Base-by-base conservation (phyloP, 805 yeast species). In the Vanderwaltozyma polyspora region DNA sequence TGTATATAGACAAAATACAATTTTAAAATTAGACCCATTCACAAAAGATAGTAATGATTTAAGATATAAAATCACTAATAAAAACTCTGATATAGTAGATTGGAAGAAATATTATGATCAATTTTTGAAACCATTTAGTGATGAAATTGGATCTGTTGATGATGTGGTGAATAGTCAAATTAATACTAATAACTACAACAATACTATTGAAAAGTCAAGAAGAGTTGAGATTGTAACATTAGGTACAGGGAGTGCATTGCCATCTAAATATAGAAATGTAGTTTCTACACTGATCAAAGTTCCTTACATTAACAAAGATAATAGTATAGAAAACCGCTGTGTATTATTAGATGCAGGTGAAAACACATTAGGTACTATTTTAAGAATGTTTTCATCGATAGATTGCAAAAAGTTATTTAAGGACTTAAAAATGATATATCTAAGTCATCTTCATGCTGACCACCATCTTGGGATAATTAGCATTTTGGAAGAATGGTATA, bases 371-470 rank as follows among this genome's bases (percentile, higher is more conserved):
- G 95, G 94, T 2, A 60, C 82, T 0, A 57, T 91, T 40, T 53
- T 62, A 22, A 70, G 97, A 44, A 63, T 73, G 37, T 74, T 74
- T 41, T 76, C 77, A 0, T 62, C 64, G 8, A 62, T 60, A 1
- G 67, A 67, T 13, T 42, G 64, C 2, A 46, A 49, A 2, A 49
- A 51, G 16, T 57, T 80, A 2, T 65, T 87, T 41, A 43, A 59
- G 27, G 93, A 87, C 46, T 58, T 87, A 37, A 62, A 69, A 22
- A 38, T 83, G 35, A 62, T 89, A 15, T 82, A 73, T 48, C 62
- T 91, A 35, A 80, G 94, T 45, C 99, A 91, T 63, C 64, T 89
- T 46, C 99, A 91, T 58, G 98, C 97, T 0, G 99, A 91, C 54
- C 99, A 91, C 55, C 96, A 89, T 56, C 61, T 91, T 28, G 99